Percentiles rank a stretch among this genome's conserved stretches.
Conservation (phyloP, 2,329 filamentous ascomycete species). For the Microcyclospora pomicola region DNA sequence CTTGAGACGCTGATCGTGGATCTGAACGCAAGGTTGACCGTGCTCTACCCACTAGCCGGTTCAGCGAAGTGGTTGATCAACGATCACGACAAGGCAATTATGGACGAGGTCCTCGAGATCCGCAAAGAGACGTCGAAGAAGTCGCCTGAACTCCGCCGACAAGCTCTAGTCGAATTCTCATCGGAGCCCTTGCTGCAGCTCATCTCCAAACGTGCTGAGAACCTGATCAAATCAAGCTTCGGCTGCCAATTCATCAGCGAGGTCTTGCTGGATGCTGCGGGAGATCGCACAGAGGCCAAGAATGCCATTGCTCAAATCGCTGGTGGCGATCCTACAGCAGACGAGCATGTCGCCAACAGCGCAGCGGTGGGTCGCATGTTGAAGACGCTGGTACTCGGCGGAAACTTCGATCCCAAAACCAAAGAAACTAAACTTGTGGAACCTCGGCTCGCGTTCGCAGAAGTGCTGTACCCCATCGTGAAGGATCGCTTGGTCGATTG, state of each 20-base stretch:
- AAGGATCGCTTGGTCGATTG: slow-evolving; percentile 61
- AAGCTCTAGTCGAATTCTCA: slow-evolving; percentile 61
- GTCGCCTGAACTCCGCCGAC: slow-evolving; percentile 58
- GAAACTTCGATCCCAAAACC: slow-evolving; percentile 62
- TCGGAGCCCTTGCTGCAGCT: slow-evolving; percentile 63
- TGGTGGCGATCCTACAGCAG: slow-evolving; percentile 25
- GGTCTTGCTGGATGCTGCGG: slow-evolving; percentile 60
- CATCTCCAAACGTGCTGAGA: slow-evolving; percentile 52
- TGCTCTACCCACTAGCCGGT: slow-evolving; percentile 69
- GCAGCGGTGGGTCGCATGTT: slow-evolving; percentile 66
- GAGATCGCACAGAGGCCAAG: slow-evolving; percentile 71
- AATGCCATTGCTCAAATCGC: slow-evolving; percentile 44
- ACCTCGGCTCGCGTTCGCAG: slow-evolving; percentile 66
- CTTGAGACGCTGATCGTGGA: slow-evolving; percentile 56
- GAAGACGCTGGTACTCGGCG: slow-evolving; percentile 80
- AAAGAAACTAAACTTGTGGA: slow-evolving; percentile 58
- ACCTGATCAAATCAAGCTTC: slow-evolving; percentile 61
- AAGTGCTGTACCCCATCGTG: slow-evolving; percentile 70
- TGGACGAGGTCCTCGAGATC: slow-evolving; percentile 66
- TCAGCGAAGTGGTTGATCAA: slow-evolving; percentile 50
- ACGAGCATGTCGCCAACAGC: slow-evolving; percentile 47
- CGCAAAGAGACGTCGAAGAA: slow-evolving; percentile 85
- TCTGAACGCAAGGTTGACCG: slow-evolving; percentile 47
- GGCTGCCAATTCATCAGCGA: slow-evolving; percentile 80
- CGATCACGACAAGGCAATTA: slow-evolving; percentile 49